Evolutionary conservation across 306 rosid species (phyloP).

Genomic region (Cicer judaicum): DNA sequence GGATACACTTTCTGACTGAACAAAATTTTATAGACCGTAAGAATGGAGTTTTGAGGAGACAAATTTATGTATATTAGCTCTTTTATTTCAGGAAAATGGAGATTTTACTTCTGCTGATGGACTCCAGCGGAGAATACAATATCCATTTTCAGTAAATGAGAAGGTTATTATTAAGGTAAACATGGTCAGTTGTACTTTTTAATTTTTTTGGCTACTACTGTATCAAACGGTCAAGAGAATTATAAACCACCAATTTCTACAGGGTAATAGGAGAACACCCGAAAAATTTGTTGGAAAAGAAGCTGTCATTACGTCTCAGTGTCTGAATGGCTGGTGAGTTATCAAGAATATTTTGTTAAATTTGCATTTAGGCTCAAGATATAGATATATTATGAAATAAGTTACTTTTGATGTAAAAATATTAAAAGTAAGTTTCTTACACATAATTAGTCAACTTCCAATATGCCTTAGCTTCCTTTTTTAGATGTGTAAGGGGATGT

Average conservation of each 20-base stretch:
- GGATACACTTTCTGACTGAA: conserved; percentile 13
- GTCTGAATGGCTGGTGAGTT: conserved; percentile 99
- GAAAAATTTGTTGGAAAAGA: conserved; percentile 99
- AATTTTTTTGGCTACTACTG: conserved; percentile 16
- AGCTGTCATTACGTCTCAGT: conserved; percentile 96
- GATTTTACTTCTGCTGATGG: conserved; percentile 68
- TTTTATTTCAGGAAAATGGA: conserved; percentile 76
- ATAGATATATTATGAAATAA: conserved; percentile 20
- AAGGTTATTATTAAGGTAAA: conserved; percentile 91
- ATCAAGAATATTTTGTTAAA: conserved; percentile 38
- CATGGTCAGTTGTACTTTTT: conserved; percentile 30
- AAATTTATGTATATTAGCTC: conserved; percentile 23
- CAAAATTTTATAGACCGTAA: conserved; percentile 23
- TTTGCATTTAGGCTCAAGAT: conserved; percentile 27
- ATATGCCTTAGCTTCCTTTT: neutral
- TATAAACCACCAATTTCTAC: conserved; percentile 48
- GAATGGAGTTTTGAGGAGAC: conserved; percentile 36
- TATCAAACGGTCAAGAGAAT: conserved; percentile 29
- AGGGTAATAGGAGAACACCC: conserved; percentile 97
- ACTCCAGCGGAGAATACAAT: conserved; percentile 76
- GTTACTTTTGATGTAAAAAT: conserved; percentile 5
- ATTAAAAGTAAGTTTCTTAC: conserved; percentile 1
- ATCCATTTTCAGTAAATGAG: conserved; percentile 94
- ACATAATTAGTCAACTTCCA: conserved; percentile 5
- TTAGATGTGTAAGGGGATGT: neutral